Evolutionary conservation across 768 basidiomycete genomes (phyloP), one percentile per base, ranked within the genome.

Genomic region (Leccinellum albellum): DNA sequence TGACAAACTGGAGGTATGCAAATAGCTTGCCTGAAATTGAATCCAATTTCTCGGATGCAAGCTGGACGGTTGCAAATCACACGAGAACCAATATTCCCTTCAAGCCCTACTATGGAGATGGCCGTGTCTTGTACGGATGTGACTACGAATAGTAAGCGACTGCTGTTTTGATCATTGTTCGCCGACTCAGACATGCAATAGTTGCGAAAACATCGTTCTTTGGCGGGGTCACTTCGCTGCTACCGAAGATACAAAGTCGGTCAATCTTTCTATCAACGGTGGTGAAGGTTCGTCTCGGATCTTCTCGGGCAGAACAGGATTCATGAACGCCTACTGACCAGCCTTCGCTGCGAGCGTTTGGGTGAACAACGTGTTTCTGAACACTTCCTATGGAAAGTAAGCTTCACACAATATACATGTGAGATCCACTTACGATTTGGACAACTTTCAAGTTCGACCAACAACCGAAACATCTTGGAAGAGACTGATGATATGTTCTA

Each of bases 311-410:
- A 46, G 37, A 29, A 20, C 4, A 37, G 35, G 24, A 28, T 29
- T 51, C 10, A 53, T 32, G 12, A n/a, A 52, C 17, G 6, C 40
- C 35, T 32, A 32, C 26, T 26, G 20, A 55, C 55, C 35, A 64
- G 89, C 86, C 5, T 93, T 93, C 62, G 89, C 91, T 28, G 89
- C 89, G 3, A 89, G 87, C 51, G 84, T 92, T 14, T 92, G 89
- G 87, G 73, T 89, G 29, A 93, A 93, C 60, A 71, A 85, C 58
- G 75, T 79, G 4, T 91, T 91, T 75, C 68, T 93, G 46, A 77
- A 76, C 9, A 89, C 89, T 1, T 84, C 88, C 0, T 88, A 83
- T 58, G 88, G 88, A 74, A 89, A 88, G 87, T 88, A 62, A 57
- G 82, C 72, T 72, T 31, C 9, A 7, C 46, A 7, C 15, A 13